Evolutionary conservation across 495 filamentous ascomycete species (phyloP).

Genomic region (Hypoxylon trugodes): DNA sequence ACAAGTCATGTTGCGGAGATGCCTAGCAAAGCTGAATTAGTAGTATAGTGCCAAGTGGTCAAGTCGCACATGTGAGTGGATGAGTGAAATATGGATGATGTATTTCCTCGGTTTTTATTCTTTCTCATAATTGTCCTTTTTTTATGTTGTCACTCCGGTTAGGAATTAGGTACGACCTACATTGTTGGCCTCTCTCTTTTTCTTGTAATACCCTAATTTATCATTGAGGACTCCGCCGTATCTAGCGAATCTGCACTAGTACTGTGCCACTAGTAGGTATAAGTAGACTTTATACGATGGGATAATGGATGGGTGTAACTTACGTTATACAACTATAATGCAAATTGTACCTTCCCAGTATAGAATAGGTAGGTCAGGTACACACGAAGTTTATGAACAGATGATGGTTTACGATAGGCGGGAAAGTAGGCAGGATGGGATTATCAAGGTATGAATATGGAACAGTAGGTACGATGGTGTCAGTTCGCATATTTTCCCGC

Average conservation of each 20-base stretch:
- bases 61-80: too few species aligned
- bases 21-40: too few species aligned
- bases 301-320: constrained; percentile 4
- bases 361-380: too few species aligned
- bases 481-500: constrained; percentile 44
- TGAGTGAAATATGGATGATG: too few species aligned
- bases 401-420: too few species aligned
- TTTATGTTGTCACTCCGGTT: constrained; percentile 19
- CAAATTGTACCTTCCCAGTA: background rate
- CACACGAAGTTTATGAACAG: too few species aligned
- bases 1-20: too few species aligned
- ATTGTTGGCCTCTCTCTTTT: background rate
- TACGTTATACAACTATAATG: background rate
- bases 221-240: constrained; percentile 3
- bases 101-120: too few species aligned
- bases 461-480: constrained; percentile 33
- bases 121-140: too few species aligned
- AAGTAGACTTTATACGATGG: background rate
- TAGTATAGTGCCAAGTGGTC: too few species aligned
- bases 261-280: background rate
- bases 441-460: background rate
- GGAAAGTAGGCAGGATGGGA: background rate
- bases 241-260: constrained; percentile 15
- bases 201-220: too few species aligned
- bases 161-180: background rate